These are phyloP conservation scores for Mycothermus thermophilus DNA, from an alignment of 495 filamentous ascomycete genomes.

Conservation along the genomic window DNA sequence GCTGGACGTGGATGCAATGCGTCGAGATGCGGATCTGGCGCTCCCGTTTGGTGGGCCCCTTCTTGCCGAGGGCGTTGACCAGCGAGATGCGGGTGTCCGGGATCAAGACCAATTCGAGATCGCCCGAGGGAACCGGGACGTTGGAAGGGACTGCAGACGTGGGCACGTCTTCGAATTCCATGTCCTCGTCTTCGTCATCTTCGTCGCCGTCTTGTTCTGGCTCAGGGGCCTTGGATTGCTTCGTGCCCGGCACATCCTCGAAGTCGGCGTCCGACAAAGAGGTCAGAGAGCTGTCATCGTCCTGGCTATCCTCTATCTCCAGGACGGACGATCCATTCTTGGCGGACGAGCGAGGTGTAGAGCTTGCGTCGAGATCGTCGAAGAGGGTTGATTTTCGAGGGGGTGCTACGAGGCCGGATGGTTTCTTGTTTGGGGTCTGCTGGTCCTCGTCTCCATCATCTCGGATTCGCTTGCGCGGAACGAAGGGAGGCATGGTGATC, in stretches of 20 bases:
- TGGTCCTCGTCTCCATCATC: slow-evolving; percentile 9
- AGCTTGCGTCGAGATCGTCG: slow-evolving; percentile 50
- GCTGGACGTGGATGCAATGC: slow-evolving; percentile 82
- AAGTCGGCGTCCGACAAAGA: slow-evolving; percentile 57
- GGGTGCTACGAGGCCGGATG: slow-evolving; percentile 13
- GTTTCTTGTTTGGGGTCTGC: slow-evolving; percentile 2
- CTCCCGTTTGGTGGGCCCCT: slow-evolving; percentile 74
- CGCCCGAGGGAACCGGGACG: slow-evolving; percentile 23
- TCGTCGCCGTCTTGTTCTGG: slow-evolving; percentile 21
- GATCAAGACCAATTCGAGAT: slow-evolving; percentile 66
- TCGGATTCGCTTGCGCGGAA: slow-evolving; percentile 34
- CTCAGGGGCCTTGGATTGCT: slow-evolving; percentile 10
- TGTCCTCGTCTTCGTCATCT: slow-evolving; percentile 52
- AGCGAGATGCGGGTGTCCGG: slow-evolving; percentile 41
- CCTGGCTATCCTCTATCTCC: slow-evolving; percentile 39
- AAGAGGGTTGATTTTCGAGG: slow-evolving; percentile 46
- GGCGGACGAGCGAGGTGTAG: slow-evolving; percentile 33
- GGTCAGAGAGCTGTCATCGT: slow-evolving; percentile 39
- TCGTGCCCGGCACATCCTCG: slow-evolving; percentile 39
- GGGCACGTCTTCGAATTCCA: slow-evolving; percentile 79
- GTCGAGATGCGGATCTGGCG: slow-evolving; percentile 60
- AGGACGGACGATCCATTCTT: slow-evolving; percentile 35
- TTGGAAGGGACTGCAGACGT: slow-evolving; percentile 9
- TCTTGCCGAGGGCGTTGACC: slow-evolving; percentile 54
- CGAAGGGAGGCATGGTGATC: slow-evolving; percentile 30